Conservation (phyloP, 2,329 filamentous ascomycete genomes). For the Rhinocladiella mackenziei region DNA sequence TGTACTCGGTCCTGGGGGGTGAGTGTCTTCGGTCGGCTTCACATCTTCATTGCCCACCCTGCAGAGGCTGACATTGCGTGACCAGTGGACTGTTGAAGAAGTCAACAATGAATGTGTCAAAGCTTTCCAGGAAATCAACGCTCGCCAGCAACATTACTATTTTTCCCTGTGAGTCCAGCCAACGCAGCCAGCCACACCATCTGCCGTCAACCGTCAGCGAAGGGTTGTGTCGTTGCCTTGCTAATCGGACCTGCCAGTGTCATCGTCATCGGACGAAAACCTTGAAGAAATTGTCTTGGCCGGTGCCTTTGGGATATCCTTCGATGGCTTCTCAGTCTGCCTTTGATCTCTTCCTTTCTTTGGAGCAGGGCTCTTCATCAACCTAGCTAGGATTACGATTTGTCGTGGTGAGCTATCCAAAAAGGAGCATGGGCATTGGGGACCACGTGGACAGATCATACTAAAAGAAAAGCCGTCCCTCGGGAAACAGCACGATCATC, state of each 20-base stretch:
- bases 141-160: constrained; percentile 19
- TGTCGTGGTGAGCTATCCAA: no score
- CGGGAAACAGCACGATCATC: no score
- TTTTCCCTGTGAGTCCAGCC: constrained; percentile 10
- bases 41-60: neutral
- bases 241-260: constrained; percentile 15
- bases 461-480: no score
- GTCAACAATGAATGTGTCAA: constrained; percentile 27
- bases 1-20: constrained; percentile 30
- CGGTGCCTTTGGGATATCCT: no score
- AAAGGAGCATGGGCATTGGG: no score
- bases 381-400: no score
- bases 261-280: constrained; percentile 24
- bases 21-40: constrained; percentile 12
- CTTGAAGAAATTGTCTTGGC: no score
- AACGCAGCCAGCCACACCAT: neutral
- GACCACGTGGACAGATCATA: no score
- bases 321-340: no score
- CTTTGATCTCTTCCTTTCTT: no score
- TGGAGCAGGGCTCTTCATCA: no score
- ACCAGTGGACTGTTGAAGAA: constrained; percentile 32
- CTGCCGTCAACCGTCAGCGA: neutral
- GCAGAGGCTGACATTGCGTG: constrained; percentile 3
- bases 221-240: no score
- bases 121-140: constrained; percentile 26